Base-by-base conservation (phyloP, 768 basidiomycete species). In the Hortiboletus flavorubellus region DNA sequence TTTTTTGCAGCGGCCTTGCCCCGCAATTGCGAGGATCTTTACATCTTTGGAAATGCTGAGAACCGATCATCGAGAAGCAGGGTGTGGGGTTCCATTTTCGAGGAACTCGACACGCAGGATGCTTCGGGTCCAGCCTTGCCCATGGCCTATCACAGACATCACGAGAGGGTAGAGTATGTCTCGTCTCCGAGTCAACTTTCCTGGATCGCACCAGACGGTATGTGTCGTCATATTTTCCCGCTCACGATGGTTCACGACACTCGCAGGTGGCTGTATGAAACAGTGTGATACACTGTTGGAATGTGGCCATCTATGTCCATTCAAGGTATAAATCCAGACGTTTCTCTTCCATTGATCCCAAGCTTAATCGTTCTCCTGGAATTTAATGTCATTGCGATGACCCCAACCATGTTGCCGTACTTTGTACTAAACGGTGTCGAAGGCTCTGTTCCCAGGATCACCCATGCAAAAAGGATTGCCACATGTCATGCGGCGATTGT, bases 1-100 rank as follows among this genome's bases (percentile, higher is more conserved):
- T 35, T 47, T 53, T 50, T 33, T 21, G 18, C 56, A 77, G 89
- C 91, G 40, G 87, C 90, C 0, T 66, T 91, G 5, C 89, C 88
- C 21, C 78, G 89, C 21, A 89, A 89, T 5, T 79, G 81, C 46
- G 82, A 91, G 56, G 89, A 89, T 5, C 71, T 92, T 2, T 91
- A 78, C 62, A 80, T 92, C 33, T 69, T 91, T 4, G 89, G 90
- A 23, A 89, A 89, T 50, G 81, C 85, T 0, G 66, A 75, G 0
- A 79, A 83, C 40, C 64, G 88, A 41, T 71, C 78, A 5, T 69
- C 75, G 15, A 74, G 71, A 53, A 83, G 80, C 54, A 48, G 64
- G 10, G 86, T 85, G 70, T 91, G 88, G 89, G 66, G 64, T 1
- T 70, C 66, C 0, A 74, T 89, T 14, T 68, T 87, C 2, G 75